Evolutionary conservation across 257 asterid species (phyloP).

Genomic region (Thymus quinquecostatus): DNA sequence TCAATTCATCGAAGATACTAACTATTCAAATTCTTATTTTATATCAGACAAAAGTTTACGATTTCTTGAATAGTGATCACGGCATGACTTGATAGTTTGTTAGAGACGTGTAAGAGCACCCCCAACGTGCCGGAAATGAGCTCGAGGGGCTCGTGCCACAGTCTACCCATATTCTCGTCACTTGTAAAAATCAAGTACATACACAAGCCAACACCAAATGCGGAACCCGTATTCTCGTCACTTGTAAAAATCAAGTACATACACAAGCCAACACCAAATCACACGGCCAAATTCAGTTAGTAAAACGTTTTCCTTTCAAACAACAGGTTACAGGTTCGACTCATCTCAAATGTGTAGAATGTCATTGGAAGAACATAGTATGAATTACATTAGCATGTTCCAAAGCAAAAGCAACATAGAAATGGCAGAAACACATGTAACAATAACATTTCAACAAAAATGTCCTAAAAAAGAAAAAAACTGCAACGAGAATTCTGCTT

Average conservation of each 20-base stretch:
- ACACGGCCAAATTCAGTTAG: no score
- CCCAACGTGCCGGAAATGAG: no score
- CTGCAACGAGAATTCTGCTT: slow-evolving; percentile 12
- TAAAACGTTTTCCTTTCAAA: no score
- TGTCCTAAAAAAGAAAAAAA: not conserved
- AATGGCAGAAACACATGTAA: slow-evolving; percentile 11
- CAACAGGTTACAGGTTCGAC: no score
- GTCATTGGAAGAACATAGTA: not conserved
- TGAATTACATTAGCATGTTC: slow-evolving; percentile 18
- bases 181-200: no score
- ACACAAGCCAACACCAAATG: no score
- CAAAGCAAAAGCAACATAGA: not conserved
- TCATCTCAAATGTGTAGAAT: no score
- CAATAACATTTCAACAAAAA: slow-evolving; percentile 25
- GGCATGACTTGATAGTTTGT: not conserved
- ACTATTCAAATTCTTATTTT: not conserved
- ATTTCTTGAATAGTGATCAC: not conserved
- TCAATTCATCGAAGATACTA: not conserved
- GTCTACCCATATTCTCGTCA: no score
- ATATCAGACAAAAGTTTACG: not conserved
- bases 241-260: no score
- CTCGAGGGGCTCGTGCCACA: no score
- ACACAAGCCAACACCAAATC: no score
- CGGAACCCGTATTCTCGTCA: no score
- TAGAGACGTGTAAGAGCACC: not conserved